Conservation (phyloP, 2,329 filamentous ascomycete species). For the Hawksworthiomyces lignivorus region DNA sequence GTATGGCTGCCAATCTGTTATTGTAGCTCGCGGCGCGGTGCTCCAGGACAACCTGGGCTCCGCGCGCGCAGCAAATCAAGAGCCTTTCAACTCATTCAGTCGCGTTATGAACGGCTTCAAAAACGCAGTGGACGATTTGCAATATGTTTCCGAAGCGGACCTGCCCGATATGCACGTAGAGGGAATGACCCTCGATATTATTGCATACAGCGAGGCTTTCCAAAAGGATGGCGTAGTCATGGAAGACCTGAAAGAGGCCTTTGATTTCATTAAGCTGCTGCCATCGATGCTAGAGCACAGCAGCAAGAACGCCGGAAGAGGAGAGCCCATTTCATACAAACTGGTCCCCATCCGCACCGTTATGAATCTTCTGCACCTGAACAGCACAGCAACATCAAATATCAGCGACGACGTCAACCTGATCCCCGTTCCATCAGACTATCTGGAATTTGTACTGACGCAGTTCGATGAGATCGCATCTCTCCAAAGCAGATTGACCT, state of each 20-base stretch:
- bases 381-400: not conserved
- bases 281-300: not conserved
- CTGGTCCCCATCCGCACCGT: conserved; percentile 1
- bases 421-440: not conserved
- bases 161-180: not conserved
- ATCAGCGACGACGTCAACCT: not conserved
- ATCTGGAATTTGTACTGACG: not conserved
- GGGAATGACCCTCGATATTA: not conserved
- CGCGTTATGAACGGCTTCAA: not conserved
- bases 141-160: not conserved
- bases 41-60: not conserved
- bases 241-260: conserved; percentile 1
- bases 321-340: conserved; percentile 2
- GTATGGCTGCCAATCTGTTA: conserved; percentile 5
- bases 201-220: conserved; percentile 7
- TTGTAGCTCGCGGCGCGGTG: not conserved
- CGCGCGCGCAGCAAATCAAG: not conserved
- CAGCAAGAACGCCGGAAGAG: not conserved
- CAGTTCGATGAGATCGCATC: conserved; percentile 1
- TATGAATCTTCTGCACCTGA: not conserved
- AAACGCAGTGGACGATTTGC: conserved; percentile 3
- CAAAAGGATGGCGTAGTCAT: not conserved
- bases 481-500: not conserved
- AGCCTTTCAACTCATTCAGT: not conserved
- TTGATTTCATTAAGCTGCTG: conserved; percentile 3